These are phyloP conservation scores for Sporothrix inflata DNA, from an alignment of 2,329 filamentous ascomycete genomes.

Conservation along the genomic window DNA sequence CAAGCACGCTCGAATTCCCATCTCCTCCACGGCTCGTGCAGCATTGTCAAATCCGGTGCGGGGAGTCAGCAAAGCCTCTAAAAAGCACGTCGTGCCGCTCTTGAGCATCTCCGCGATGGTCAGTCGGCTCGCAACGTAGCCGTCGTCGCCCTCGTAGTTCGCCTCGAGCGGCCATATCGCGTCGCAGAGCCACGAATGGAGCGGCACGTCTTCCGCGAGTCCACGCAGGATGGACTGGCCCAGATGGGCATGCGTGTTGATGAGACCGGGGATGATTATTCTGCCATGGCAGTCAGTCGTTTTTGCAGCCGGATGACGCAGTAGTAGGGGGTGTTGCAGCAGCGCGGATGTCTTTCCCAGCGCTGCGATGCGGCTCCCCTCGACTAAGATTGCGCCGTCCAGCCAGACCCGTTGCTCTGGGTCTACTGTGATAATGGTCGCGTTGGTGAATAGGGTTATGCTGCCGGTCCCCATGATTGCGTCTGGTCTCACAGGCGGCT, in stretches of 20 bases:
- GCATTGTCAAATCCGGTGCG: conserved; percentile 37
- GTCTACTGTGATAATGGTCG: conserved; percentile 58
- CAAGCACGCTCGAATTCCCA: conserved; percentile 36
- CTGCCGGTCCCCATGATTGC: conserved; percentile 10
- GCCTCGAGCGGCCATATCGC: conserved; percentile 49
- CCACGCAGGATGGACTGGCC: conserved; percentile 40
- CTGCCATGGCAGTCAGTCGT: conserved; percentile 34
- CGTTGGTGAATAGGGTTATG: conserved; percentile 48
- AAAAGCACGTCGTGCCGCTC: conserved; percentile 54
- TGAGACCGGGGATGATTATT: neutral
- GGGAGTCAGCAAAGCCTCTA: conserved; percentile 53
- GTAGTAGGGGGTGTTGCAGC: conserved; percentile 31
- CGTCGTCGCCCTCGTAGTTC: conserved; percentile 42
- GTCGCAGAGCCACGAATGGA: conserved; percentile 56
- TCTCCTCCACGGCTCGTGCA: conserved; percentile 33
- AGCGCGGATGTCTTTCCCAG: conserved; percentile 8
- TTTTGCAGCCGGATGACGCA: conserved; percentile 2
- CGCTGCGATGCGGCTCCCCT: conserved; percentile 40
- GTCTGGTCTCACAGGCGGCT: conserved; percentile 6
- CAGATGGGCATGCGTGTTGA: neutral
- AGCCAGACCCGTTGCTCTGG: conserved; percentile 47
- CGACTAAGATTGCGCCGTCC: neutral
- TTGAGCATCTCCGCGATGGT: conserved; percentile 56
- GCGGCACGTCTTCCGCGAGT: conserved; percentile 52
- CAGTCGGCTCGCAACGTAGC: conserved; percentile 52